These are phyloP conservation scores for Beauveria medogensis DNA, from an alignment of 2,329 filamentous ascomycete genomes.

Conservation along the genomic window DNA sequence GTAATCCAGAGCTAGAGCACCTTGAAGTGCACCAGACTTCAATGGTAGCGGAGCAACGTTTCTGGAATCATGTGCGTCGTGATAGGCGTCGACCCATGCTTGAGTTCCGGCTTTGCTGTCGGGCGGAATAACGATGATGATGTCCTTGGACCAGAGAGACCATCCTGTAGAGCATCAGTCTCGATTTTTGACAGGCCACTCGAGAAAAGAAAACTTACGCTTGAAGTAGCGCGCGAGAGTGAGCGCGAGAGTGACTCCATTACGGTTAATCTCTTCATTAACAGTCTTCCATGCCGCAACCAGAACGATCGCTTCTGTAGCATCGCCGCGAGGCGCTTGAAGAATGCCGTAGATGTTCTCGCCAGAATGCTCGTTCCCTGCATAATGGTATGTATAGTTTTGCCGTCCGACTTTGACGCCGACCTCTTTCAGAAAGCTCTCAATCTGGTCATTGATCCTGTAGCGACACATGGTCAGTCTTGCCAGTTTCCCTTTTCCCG, in stretches of 20 bases:
- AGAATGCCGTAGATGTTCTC: conserved; percentile 93
- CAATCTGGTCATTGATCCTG: conserved; percentile 62
- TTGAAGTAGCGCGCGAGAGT: conserved; percentile 93
- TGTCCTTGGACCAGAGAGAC: conserved; percentile 98
- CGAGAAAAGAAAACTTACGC: conserved; percentile 35
- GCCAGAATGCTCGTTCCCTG: conserved; percentile 64
- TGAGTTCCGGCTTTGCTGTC: conserved; percentile 88
- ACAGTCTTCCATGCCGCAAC: conserved; percentile 84
- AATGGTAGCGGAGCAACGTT: conserved; percentile 70
- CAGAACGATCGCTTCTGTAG: conserved; percentile 91
- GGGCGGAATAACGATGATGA: conserved; percentile 81
- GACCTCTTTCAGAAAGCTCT: conserved; percentile 64
- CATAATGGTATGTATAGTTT: conserved; percentile 75
- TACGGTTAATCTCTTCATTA: conserved; percentile 69
- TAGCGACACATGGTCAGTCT: neutral
- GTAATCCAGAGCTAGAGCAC: conserved; percentile 88
- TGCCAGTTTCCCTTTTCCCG: neutral
- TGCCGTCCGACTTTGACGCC: conserved; percentile 85
- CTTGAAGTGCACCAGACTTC: conserved; percentile 90
- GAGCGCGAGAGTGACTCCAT: conserved; percentile 77
- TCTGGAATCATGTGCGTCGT: conserved; percentile 71
- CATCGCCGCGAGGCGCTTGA: conserved; percentile 88
- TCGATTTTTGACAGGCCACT: neutral
- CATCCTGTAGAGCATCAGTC: conserved; percentile 46
- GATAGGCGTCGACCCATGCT: conserved; percentile 96